A percentile compares a stretch with the other conserved stretches of the same genome.
Evolutionary conservation across 2,329 filamentous ascomycete species (phyloP).

Genomic region (Blastomyces emzantsi): DNA sequence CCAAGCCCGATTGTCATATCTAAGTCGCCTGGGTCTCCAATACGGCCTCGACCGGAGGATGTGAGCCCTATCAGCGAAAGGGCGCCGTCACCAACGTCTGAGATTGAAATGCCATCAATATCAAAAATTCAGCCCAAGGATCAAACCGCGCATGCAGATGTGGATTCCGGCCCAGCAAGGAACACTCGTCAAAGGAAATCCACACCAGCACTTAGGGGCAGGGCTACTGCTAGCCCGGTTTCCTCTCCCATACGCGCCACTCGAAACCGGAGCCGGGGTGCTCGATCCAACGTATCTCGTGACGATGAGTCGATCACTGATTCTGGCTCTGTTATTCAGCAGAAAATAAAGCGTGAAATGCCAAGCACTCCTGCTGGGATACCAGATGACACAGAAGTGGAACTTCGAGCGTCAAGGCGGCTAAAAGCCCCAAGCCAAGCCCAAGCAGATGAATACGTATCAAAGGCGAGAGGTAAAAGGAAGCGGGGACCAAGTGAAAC

Average conservation of each 20-base stretch:
- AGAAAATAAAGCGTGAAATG: slow-evolving; percentile 27
- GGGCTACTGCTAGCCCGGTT: slow-evolving; percentile 15
- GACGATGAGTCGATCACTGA: slow-evolving; percentile 25
- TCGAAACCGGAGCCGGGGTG: slow-evolving; percentile 31
- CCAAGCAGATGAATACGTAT: slow-evolving; percentile 22
- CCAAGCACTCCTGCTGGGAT: slow-evolving; percentile 29
- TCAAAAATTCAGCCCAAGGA: background rate
- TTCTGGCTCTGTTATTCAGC: slow-evolving; percentile 12
- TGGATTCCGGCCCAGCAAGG: background rate
- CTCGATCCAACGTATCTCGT: slow-evolving; percentile 29
- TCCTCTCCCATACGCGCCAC: slow-evolving; percentile 25
- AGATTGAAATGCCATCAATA: slow-evolving; percentile 9
- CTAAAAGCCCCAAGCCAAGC: slow-evolving; percentile 20
- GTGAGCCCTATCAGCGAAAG: slow-evolving; percentile 40
- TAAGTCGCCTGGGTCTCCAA: slow-evolving; percentile 32
- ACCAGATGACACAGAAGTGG: slow-evolving; percentile 12
- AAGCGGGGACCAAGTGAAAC: slow-evolving; percentile 33
- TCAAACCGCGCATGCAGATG: background rate
- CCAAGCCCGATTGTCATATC: slow-evolving; percentile 27
- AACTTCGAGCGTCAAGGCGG: slow-evolving; percentile 23
- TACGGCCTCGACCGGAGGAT: slow-evolving; percentile 34
- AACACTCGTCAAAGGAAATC: slow-evolving; percentile 18
- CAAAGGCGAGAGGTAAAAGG: slow-evolving; percentile 30
- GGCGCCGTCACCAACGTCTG: slow-evolving; percentile 29
- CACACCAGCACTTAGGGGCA: slow-evolving; percentile 11